Evolutionary conservation across 257 asterid species (phyloP).

Genomic region (Cordia subcordata): DNA sequence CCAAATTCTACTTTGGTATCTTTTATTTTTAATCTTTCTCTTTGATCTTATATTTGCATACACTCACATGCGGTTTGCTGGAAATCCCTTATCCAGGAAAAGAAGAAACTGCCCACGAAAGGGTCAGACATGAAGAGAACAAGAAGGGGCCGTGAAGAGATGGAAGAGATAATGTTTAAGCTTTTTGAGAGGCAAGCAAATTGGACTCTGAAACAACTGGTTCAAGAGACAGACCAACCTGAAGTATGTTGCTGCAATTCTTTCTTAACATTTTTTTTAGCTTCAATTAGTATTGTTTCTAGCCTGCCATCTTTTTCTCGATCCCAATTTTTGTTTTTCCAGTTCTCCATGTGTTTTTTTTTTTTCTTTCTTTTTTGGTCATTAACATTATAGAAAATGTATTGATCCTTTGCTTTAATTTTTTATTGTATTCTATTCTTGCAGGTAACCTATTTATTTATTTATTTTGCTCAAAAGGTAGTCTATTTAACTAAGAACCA

Average conservation of each 20-base stretch:
- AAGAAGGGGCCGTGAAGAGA: constrained; percentile 72
- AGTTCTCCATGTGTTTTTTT: too few relatives aligned
- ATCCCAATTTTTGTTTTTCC: background rate
- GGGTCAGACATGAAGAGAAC: constrained; percentile 78
- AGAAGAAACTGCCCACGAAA: constrained; percentile 53
- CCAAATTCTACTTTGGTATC: constrained; percentile 11
- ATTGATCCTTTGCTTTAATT: too few relatives aligned
- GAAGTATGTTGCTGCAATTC: constrained; percentile 41
- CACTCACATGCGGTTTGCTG: background rate
- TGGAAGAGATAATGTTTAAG: constrained; percentile 93
- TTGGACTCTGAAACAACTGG: constrained; percentile 82
- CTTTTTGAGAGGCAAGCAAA: constrained; percentile 87
- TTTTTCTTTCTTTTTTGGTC: too few relatives aligned
- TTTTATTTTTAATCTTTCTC: background rate
- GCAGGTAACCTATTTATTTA: too few relatives aligned
- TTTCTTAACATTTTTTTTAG: background rate
- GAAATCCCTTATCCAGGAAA: constrained; percentile 41
- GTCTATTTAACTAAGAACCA: too few relatives aligned
- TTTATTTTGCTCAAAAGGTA: too few relatives aligned
- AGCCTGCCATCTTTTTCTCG: background rate
- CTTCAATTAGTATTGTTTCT: background rate
- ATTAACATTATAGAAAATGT: too few relatives aligned
- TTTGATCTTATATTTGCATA: background rate
- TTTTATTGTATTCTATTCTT: too few relatives aligned
- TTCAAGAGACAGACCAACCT: constrained; percentile 88